Base-by-base conservation (phyloP, 345 rosid species). In the Nasturtium officinale region DNA sequence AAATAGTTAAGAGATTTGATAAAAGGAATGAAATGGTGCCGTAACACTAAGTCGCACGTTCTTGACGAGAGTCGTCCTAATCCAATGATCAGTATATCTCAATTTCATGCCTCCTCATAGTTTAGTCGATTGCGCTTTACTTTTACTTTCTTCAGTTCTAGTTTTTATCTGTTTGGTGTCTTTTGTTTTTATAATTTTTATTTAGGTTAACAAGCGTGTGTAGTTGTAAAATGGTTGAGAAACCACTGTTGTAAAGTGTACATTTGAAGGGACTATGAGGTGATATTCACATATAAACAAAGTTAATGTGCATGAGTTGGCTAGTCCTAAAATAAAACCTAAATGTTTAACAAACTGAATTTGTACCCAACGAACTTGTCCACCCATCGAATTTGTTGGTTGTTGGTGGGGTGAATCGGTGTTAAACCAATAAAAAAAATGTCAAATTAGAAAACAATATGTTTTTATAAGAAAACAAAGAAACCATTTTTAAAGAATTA, bases 11-110 rank as follows among this genome's bases (percentile, higher is more conserved):
- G 17, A 60, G 73, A 60, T 60, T 59, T 75, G 35, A 51, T 50
- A 11, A 45, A 8, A 53, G 46, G 63, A 69, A 53, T 61, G 74
- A 68, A 76, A 53, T 68, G 79, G 75, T 76, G 79, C 75, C 71
- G 5, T 32, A 46, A 76, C 75, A 76, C 79, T 69, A 69, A 76
- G 79, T 69, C 9, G 53, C 79, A 76, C 79, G 79, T 76, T 76
- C 71, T 69, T 55, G 79, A 76, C 60, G 75, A 69, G 68, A 68
- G 79, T 75, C 54, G 69, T 75, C 53, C 7, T 16, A 67, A 62
- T 69, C 66, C 35, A 76, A 62, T 76, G 70, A 69, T 69, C 62
- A 76, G 21, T 45, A 61, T 54, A 33, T 55, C 18, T 20, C 59
- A 61, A 69, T 38, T 20, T 69, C 15, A 21, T 54, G 71, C 61